A percentile compares a stretch with the other conserved stretches of the same genome.
phyloP scores from a whole-genome alignment of 23 red algal species.

The Gracilaria gracilis region DNA sequence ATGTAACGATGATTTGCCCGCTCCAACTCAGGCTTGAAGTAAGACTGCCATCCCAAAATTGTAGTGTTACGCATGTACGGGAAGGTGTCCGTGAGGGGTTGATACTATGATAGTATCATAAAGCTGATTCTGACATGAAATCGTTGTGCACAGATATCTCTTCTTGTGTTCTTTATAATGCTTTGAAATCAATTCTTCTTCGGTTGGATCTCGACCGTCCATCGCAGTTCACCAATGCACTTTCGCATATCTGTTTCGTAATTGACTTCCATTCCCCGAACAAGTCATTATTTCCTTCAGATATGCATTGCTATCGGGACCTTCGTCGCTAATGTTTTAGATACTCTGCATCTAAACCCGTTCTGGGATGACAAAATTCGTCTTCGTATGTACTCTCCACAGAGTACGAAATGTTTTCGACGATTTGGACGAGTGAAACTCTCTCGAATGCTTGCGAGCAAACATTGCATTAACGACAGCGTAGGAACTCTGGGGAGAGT shows the following conservation, averaged over 20 bases:
- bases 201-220: slow-evolving; percentile 29
- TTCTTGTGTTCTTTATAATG: not conserved
- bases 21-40: too few species aligned
- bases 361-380: not conserved
- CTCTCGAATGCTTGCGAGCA: not conserved
- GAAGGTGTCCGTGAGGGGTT: too few species aligned
- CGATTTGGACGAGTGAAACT: slow-evolving; percentile 5
- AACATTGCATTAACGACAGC: slow-evolving; percentile 9
- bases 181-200: slow-evolving; percentile 31
- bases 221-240: slow-evolving; percentile 19
- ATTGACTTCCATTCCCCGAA: not conserved
- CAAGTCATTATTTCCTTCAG: slow-evolving; percentile 9
- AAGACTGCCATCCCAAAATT: too few species aligned
- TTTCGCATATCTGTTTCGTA: not conserved
- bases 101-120: too few species aligned
- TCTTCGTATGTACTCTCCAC: not conserved
- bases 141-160: slow-evolving; percentile 4
- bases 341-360: not conserved
- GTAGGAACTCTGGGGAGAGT: not conserved
- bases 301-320: not conserved
- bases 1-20: too few species aligned
- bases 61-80: too few species aligned
- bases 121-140: not conserved
- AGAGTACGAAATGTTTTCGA: slow-evolving; percentile 18
- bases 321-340: not conserved